Conservation (phyloP, 768 basidiomycete genomes). For the Tulasnella sp. region DNA sequence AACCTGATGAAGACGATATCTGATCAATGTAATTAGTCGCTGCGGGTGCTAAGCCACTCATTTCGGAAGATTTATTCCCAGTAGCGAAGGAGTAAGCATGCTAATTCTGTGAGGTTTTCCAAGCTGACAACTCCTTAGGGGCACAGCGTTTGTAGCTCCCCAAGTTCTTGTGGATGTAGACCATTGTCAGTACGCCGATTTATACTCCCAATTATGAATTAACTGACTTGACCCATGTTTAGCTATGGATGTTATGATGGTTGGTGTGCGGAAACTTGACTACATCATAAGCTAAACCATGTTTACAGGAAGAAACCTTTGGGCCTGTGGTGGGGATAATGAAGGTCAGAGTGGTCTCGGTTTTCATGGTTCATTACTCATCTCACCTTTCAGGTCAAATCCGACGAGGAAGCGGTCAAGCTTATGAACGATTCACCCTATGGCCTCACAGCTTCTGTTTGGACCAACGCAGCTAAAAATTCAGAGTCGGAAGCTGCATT, state of each 20-base stretch:
- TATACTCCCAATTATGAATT: neutral
- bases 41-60: constrained; percentile 65
- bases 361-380: neutral
- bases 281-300: neutral
- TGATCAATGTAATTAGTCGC: constrained; percentile 33
- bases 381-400: constrained; percentile 42
- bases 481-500: constrained; percentile 55
- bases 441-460: constrained; percentile 87
- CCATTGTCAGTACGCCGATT: constrained; percentile 47
- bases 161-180: constrained; percentile 83
- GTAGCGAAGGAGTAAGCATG: constrained; percentile 50
- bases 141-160: constrained; percentile 78
- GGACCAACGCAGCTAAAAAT: constrained; percentile 62
- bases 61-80: constrained; percentile 54
- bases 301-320: constrained; percentile 75
- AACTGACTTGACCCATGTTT: constrained; percentile 9
- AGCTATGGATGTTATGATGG: constrained; percentile 93
- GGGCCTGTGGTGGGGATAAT: constrained; percentile 90
- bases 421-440: constrained; percentile 97
- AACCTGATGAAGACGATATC: neutral
- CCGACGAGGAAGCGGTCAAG: constrained; percentile 74
- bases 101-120: neutral
- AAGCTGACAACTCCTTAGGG: constrained; percentile 31
- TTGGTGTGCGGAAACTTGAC: no score
- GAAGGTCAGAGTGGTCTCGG: constrained; percentile 40